Percentiles rank a stretch among this genome's conserved stretches.
These are phyloP conservation scores for Pestalotiopsis fici DNA, from an alignment of 2,329 filamentous ascomycete genomes.

Conservation along the genomic window DNA sequence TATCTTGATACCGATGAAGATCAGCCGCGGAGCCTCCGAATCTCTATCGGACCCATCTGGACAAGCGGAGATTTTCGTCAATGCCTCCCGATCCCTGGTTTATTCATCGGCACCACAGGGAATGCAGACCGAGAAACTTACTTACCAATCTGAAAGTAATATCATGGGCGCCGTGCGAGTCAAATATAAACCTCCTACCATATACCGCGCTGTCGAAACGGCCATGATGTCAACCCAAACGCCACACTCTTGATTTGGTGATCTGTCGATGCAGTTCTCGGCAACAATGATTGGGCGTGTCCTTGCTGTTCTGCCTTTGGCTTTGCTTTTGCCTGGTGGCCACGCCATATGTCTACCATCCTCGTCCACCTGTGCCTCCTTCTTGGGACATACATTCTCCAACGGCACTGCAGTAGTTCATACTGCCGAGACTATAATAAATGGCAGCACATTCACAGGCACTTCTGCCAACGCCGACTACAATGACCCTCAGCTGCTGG, in stretches of 20 bases:
- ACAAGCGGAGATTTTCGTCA: neutral
- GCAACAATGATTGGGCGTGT: neutral
- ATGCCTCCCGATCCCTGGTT: neutral
- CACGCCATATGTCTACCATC: neutral
- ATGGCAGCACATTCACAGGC: neutral
- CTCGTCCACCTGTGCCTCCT: conserved; percentile 30
- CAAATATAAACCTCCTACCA: neutral
- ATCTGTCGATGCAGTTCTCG: neutral
- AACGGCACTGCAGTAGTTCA: neutral
- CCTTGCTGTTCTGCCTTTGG: neutral
- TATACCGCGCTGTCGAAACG: neutral
- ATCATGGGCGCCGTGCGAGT: neutral
- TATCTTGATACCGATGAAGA: neutral
- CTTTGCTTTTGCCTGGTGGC: neutral
- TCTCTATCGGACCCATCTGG: neutral
- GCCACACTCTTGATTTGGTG: neutral
- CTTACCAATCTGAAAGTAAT: neutral
- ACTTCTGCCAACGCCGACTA: neutral
- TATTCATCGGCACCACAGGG: neutral
- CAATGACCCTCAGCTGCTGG: neutral
- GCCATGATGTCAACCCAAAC: neutral
- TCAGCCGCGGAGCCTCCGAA: neutral
- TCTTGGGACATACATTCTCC: conserved; percentile 12
- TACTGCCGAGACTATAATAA: neutral
- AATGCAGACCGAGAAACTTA: neutral